These are phyloP conservation scores for Boletus semigastroideus DNA, from an alignment of 1,284 basidiomycete genomes.

Conservation along the genomic window DNA sequence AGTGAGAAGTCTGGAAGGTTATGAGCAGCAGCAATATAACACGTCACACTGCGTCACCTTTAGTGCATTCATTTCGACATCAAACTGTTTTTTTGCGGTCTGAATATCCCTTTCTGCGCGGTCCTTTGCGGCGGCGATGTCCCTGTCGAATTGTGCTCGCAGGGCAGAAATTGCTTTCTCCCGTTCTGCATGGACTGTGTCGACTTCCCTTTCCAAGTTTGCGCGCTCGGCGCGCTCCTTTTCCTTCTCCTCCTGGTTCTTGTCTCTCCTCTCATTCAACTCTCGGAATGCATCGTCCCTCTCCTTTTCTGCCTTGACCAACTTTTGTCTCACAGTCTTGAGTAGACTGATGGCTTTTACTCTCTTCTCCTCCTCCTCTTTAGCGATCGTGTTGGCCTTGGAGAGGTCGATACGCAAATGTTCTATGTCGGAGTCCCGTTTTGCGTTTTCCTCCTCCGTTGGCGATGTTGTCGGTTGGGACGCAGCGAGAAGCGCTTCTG, in stretches of 20 bases:
- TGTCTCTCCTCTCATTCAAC: constrained; percentile 49
- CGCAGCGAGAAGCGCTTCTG: constrained; percentile 66
- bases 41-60: constrained; percentile 53
- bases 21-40: background rate
- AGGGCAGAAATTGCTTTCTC: constrained; percentile 71
- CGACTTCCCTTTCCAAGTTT: constrained; percentile 58
- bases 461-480: constrained; percentile 47
- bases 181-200: constrained; percentile 59
- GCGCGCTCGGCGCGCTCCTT: constrained; percentile 62
- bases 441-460: constrained; percentile 47
- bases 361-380: constrained; percentile 95
- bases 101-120: constrained; percentile 73
- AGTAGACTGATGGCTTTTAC: constrained; percentile 88
- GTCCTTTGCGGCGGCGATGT: constrained; percentile 61
- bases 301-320: constrained; percentile 91
- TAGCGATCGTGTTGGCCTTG: constrained; percentile 60
- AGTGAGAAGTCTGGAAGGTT: constrained; percentile 56
- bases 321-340: constrained; percentile 90
- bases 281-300: constrained; percentile 76
- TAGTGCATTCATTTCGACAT: constrained; percentile 69
- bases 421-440: constrained; percentile 53
- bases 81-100: constrained; percentile 67
- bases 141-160: constrained; percentile 75
- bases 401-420: constrained; percentile 61
- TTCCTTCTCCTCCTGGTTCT: constrained; percentile 59